Evolutionary conservation across 164 flowering plant species (phyloP).

Genomic region (Litsea cubeba): DNA sequence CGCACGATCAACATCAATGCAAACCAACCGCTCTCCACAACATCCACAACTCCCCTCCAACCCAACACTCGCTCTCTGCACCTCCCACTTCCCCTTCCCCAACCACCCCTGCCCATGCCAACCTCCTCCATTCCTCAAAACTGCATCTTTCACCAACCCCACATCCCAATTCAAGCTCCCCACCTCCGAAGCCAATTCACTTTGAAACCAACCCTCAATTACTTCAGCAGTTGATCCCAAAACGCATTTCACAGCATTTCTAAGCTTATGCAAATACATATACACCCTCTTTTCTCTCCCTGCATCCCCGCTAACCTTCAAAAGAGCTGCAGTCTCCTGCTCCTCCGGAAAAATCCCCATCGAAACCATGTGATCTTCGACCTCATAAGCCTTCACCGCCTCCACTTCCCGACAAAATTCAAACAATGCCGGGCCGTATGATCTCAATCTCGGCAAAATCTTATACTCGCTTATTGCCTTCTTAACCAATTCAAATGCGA

Average conservation of each 20-base stretch:
- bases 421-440: constrained; percentile 66
- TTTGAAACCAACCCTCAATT: constrained; percentile 63
- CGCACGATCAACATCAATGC: constrained; percentile 63
- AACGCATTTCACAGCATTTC: constrained; percentile 46
- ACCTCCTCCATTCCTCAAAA: constrained; percentile 77
- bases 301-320: constrained; percentile 47
- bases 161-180: constrained; percentile 30
- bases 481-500: constrained; percentile 57
- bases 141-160: constrained; percentile 34
- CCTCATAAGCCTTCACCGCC: constrained; percentile 66
- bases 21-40: constrained; percentile 54
- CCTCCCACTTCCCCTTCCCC: constrained; percentile 70
- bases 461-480: constrained; percentile 28
- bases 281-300: constrained; percentile 59
- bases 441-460: constrained; percentile 46
- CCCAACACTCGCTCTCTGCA: constrained; percentile 34
- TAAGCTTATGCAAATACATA: constrained; percentile 68
- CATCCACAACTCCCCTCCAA: constrained; percentile 41
- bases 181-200: constrained; percentile 32
- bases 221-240: constrained; percentile 41
- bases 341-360: constrained; percentile 55
- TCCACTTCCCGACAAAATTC: constrained; percentile 45
- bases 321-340: constrained; percentile 50
- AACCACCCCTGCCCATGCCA: constrained; percentile 95
- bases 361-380: constrained; percentile 57